phyloP scores from a whole-genome alignment of 805 yeast genomes.

The Nakazawaea sp. region DNA sequence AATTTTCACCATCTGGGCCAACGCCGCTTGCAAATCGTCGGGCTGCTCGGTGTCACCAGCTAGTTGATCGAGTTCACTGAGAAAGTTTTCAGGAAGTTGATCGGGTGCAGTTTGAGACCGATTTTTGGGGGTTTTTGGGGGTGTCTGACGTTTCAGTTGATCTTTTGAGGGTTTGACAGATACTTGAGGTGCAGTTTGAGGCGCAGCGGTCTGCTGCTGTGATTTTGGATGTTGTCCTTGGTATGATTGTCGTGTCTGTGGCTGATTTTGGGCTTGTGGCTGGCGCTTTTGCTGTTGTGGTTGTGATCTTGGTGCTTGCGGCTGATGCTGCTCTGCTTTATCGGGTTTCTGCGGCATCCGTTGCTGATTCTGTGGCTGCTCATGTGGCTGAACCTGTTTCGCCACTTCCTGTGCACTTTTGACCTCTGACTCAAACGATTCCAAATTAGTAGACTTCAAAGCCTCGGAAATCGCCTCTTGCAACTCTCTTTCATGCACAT shows the following conservation, averaged over 20 bases:
- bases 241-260: too few species aligned
- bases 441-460: constrained; percentile 1
- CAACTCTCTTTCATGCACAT: constrained; percentile 14
- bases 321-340: background rate
- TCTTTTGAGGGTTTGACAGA: too few species aligned
- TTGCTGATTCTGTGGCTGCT: background rate
- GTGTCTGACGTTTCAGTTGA: too few species aligned
- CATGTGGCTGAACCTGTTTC: background rate
- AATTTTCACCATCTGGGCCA: constrained; percentile 49
- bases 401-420: background rate
- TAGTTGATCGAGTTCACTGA: constrained; percentile 11
- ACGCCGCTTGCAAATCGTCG: constrained; percentile 41
- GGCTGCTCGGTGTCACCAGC: constrained; percentile 7
- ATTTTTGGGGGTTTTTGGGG: too few species aligned
- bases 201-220: background rate
- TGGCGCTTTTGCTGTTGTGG: background rate
- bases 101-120: background rate
- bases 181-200: background rate
- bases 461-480: constrained; percentile 16
- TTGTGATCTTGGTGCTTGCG: background rate
- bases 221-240: too few species aligned
- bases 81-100: constrained; percentile 5
- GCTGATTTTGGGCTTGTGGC: background rate
- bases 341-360: background rate
- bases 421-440: background rate